phyloP scores from a whole-genome alignment of 1,284 basidiomycete genomes.

The Apiotrichum gamsii region DNA sequence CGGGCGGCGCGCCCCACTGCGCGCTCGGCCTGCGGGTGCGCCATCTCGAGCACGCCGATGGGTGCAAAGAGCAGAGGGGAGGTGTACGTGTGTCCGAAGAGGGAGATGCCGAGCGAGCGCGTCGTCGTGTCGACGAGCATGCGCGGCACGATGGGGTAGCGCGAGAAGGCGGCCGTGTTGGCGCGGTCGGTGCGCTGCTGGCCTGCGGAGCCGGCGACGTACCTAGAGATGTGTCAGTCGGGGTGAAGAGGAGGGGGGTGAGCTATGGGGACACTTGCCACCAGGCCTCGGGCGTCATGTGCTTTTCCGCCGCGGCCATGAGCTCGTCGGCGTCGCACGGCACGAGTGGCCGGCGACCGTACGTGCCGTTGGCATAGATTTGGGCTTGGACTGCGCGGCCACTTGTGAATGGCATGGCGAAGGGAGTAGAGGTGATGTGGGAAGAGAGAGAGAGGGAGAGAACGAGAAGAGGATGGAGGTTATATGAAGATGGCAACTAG shows the following conservation, averaged over 20 bases:
- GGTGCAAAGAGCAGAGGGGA: constrained; percentile 65
- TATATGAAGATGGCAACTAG: no score
- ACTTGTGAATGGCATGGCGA: not conserved
- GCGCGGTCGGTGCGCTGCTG: constrained; percentile 12
- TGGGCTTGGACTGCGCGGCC: constrained; percentile 8
- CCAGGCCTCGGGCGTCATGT: constrained; percentile 8
- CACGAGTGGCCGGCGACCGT: constrained; percentile 6
- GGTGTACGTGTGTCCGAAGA: constrained; percentile 62
- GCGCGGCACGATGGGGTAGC: constrained; percentile 55
- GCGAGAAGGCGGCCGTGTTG: constrained; percentile 11
- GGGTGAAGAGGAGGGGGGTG: no score
- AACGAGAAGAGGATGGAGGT: no score
- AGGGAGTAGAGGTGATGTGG: not conserved
- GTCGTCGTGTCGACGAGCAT: constrained; percentile 66
- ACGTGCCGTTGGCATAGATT: constrained; percentile 12
- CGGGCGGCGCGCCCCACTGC: constrained; percentile 61
- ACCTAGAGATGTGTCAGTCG: no score
- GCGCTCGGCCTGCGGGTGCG: constrained; percentile 58
- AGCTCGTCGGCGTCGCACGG: constrained; percentile 10
- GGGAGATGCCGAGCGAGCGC: constrained; percentile 55
- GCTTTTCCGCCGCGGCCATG: constrained; percentile 1
- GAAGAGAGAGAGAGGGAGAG: no score
- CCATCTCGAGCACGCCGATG: constrained; percentile 66
- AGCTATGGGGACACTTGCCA: no score
- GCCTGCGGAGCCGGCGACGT: constrained; percentile 17